Base-by-base conservation (phyloP, 345 rosid species). In the Eucalyptus regnans region DNA sequence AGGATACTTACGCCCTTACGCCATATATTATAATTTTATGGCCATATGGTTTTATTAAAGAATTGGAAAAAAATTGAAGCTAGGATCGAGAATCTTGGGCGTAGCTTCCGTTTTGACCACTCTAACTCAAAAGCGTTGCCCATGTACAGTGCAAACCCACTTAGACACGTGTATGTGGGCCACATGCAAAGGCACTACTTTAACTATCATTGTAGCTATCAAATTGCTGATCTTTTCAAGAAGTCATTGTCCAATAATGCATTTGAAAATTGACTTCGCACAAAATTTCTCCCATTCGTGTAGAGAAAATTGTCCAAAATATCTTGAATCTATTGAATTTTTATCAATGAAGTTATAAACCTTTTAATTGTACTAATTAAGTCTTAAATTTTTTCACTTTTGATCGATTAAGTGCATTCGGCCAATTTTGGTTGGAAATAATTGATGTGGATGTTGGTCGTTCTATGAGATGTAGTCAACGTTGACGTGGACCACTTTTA, bases 341-440 rank as follows among this genome's bases (percentile, higher is more conserved):
- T 56, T 9, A 23, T 5, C 3, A 9, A 56, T 23, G 3, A 9
- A 56, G 6, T 23, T 3, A 9, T 23, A 56, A 56, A 1, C 29
- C 2, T 56, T 56, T 56, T 22, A 1, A 20, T 56, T 56, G 62
- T 56, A 4, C 12, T 22, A 54, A 54, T 8, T 56, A 56, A 56
- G 60, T n/a, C n/a, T n/a, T n/a, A n/a, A 56, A 56, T 0, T 0
- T 56, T 56, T 23, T 56, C 12, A 23, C 62, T 56, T 56, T 56
- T 56, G 11, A 29, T 22, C 6, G 23, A 23, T 23, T 56, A 56
- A 23, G 12, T 56, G 12, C 62, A 56, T 22, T 23, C 12, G 1
- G 3, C 3, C 29, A 56, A 23, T 9, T 56, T 56, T 56, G 1
- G 27, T 6, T 0, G 0, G 0, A 56, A 23, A 56, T 56, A 22